These are phyloP conservation scores for Thalassiosira profunda DNA, from an alignment of 108 stramenopile species.

Conservation along the genomic window DNA sequence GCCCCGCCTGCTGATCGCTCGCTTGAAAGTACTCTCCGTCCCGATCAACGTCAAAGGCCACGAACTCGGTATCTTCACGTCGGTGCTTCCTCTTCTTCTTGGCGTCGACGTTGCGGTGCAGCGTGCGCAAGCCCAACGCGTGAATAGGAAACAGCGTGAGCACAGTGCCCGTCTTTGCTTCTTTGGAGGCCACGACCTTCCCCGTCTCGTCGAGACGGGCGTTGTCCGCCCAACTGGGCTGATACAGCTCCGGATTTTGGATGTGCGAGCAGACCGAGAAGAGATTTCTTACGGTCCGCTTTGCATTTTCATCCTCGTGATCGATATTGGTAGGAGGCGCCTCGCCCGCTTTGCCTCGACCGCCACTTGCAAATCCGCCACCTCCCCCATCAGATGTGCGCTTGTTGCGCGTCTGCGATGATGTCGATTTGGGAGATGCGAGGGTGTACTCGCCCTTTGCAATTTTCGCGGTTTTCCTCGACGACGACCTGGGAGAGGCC, in stretches of 20 bases:
- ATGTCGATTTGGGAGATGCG: too few relatives aligned
- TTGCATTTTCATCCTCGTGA: constrained; percentile 16
- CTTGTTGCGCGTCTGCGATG: too few relatives aligned
- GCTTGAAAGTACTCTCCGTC: constrained; percentile 24
- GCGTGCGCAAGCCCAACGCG: constrained; percentile 22
- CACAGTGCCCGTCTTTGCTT: constrained; percentile 22
- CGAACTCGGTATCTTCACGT: constrained; percentile 21
- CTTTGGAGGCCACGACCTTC: not conserved
- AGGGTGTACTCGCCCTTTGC: too few relatives aligned
- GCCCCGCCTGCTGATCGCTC: not conserved
- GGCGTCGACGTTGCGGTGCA: constrained; percentile 6
- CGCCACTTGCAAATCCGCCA: constrained; percentile 15
- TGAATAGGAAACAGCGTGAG: constrained; percentile 46
- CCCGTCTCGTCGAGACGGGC: not conserved
- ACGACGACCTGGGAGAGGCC: too few relatives aligned
- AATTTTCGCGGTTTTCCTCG: too few relatives aligned
- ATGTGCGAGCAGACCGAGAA: constrained; percentile 40
- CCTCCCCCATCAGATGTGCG: not conserved
- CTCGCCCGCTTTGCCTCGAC: too few relatives aligned
- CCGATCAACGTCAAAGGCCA: constrained; percentile 17
- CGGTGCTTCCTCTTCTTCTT: constrained; percentile 5
- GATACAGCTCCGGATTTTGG: constrained; percentile 37
- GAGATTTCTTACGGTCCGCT: constrained; percentile 19
- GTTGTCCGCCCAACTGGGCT: constrained; percentile 32
- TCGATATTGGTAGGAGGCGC: too few relatives aligned